These are phyloP conservation scores for Salvia miltiorrhiza DNA, from an alignment of 257 asterid species.

Conservation along the genomic window DNA sequence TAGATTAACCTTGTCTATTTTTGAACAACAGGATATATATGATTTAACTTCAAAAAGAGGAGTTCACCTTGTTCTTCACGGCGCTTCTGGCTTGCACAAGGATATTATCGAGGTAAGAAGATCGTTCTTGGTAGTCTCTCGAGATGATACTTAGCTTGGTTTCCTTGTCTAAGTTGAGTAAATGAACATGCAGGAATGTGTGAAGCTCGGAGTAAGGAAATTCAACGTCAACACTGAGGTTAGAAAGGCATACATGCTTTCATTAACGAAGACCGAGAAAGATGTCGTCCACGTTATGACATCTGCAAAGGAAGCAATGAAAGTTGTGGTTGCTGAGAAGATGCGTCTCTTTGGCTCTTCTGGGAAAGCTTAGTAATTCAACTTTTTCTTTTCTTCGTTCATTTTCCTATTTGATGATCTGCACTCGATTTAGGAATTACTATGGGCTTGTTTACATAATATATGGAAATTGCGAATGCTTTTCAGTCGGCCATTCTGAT, in stretches of 20 bases:
- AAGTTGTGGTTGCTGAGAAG: constrained; percentile 78
- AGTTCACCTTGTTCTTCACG: constrained; percentile 86
- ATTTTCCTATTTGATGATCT: background rate
- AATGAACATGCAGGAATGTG: constrained; percentile 59
- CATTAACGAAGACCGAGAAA: constrained; percentile 45
- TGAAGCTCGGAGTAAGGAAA: constrained; percentile 76
- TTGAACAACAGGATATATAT: constrained; percentile 57
- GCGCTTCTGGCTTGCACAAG: constrained; percentile 90
- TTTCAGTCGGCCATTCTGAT: no score
- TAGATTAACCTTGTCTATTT: background rate
- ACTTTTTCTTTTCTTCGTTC: background rate
- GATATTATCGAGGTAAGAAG: constrained; percentile 64
- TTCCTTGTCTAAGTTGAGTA: background rate
- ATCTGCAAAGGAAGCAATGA: constrained; percentile 91
- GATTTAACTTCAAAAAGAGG: constrained; percentile 65
- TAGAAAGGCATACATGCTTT: constrained; percentile 78
- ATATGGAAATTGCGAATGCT: no score
- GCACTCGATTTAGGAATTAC: no score
- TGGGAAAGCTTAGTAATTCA: constrained; percentile 52
- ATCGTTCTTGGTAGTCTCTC: background rate
- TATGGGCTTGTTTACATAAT: no score
- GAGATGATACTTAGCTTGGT: background rate
- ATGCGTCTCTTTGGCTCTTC: constrained; percentile 89
- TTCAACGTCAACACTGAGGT: constrained; percentile 96
- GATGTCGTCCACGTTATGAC: constrained; percentile 73